Evolutionary conservation across 192 early-diverging fungal species (phyloP).

Genomic region (Coemansia sp.): DNA sequence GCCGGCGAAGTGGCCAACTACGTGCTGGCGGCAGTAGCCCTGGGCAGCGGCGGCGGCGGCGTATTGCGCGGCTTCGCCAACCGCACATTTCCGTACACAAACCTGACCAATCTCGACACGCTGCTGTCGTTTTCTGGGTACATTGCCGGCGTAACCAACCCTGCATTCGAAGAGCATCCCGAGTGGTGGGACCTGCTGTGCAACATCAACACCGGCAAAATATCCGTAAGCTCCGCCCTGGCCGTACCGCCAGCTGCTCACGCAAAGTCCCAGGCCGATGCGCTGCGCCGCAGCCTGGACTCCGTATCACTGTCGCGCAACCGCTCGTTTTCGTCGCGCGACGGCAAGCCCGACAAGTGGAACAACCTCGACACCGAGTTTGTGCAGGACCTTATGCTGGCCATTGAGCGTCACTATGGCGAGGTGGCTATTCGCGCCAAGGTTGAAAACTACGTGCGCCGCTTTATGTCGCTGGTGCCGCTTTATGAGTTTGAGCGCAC

Average conservation of each 20-base stretch:
- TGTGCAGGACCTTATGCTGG: slow-evolving; percentile 62
- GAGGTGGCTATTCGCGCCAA: slow-evolving; percentile 86
- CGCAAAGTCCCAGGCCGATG: slow-evolving; percentile 31
- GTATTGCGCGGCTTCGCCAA: slow-evolving; percentile 82
- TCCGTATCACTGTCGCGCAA: slow-evolving; percentile 50
- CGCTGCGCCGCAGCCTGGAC: slow-evolving; percentile 52
- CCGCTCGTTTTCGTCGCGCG: slow-evolving; percentile 51
- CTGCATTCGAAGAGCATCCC: slow-evolving; percentile 89
- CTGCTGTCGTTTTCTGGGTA: slow-evolving; percentile 83
- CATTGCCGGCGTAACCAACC: slow-evolving; percentile 96
- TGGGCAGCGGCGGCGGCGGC: slow-evolving; percentile 87
- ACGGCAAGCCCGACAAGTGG: slow-evolving; percentile 54
- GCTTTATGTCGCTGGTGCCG: slow-evolving; percentile 78
- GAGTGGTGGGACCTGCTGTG: slow-evolving; percentile 97
- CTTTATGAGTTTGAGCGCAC: slow-evolving; percentile 72
- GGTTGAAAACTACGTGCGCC: slow-evolving; percentile 81
- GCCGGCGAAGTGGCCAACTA: slow-evolving; percentile 91
- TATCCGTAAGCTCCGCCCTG: slow-evolving; percentile 82
- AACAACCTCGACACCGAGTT: slow-evolving; percentile 56
- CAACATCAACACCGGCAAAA: slow-evolving; percentile 90
- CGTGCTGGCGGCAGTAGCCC: slow-evolving; percentile 84
- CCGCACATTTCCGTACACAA: slow-evolving; percentile 89
- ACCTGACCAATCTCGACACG: slow-evolving; percentile 81
- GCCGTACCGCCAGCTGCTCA: slow-evolving; percentile 29
- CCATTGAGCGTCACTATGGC: slow-evolving; percentile 81